Percentiles rank a stretch among this genome's conserved stretches.
phyloP scores from a whole-genome alignment of 352 stramenopile genomes.

The Blastocystis sp. region DNA sequence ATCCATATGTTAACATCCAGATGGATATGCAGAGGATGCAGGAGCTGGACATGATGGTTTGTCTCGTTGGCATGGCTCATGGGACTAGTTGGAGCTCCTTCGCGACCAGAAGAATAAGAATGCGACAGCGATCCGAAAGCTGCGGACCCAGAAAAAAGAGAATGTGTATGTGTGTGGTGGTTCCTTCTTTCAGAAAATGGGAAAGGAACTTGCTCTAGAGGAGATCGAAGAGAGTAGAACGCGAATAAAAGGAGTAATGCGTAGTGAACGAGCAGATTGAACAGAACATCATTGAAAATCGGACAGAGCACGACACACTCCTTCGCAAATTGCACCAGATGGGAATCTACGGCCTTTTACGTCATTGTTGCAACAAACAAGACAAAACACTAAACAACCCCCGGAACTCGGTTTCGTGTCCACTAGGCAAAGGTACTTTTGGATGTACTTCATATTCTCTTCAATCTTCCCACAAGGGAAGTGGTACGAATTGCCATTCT shows the following conservation, averaged over 20 bases:
- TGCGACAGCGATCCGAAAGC: not conserved
- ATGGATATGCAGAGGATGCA: conserved; percentile 36
- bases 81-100: not conserved
- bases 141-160: not conserved
- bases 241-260: not conserved
- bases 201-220: not conserved
- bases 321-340: conserved; percentile 4
- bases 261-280: conserved; percentile 33
- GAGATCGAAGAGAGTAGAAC: conserved; percentile 1
- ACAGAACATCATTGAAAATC: conserved; percentile 3
- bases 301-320: not conserved
- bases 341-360: conserved; percentile 28
- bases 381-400: not conserved
- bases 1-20: conserved; percentile 35
- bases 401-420: not conserved
- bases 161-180: conserved; percentile 35
- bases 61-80: too few relatives aligned
- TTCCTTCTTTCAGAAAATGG: conserved; percentile 49
- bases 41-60: conserved; percentile 4
- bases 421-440: conserved; percentile 9
- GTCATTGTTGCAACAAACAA: conserved; percentile 41
- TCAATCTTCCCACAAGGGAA: conserved; percentile 17
- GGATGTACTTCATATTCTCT: conserved; percentile 41
- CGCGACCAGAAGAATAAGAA: conserved; percentile 35
- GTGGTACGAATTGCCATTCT: not conserved